Evolutionary conservation across 2,329 filamentous ascomycete genomes (phyloP).

Genomic region (Aspergillus fructus): DNA sequence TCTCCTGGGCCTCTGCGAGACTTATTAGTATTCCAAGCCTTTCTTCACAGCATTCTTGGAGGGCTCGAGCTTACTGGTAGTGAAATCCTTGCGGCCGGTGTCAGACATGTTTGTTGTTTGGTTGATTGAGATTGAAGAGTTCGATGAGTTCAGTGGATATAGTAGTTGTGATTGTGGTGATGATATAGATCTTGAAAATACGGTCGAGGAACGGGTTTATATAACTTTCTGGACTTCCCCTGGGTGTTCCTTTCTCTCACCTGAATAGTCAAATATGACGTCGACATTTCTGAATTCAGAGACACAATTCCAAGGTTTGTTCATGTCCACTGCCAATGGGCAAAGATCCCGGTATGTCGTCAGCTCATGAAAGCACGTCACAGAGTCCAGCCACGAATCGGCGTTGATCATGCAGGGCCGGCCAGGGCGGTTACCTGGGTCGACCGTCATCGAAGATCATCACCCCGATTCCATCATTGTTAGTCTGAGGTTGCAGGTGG

Average conservation of each 20-base stretch:
- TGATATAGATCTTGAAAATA: neutral
- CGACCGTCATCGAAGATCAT: neutral
- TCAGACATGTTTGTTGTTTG: constrained; percentile 57
- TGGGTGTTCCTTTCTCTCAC: neutral
- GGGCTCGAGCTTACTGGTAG: constrained; percentile 41
- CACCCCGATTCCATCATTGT: neutral
- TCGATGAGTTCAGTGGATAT: neutral
- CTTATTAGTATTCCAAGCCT: constrained; percentile 23
- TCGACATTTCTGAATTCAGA: constrained; percentile 5
- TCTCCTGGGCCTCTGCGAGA: constrained; percentile 53
- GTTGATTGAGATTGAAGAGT: constrained; percentile 7
- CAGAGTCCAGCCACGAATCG: constrained; percentile 1
- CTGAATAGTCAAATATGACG: constrained; percentile 19
- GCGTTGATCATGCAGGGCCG: neutral
- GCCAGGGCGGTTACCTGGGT: neutral
- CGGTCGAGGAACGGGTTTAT: constrained; percentile 18
- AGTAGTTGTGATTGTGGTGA: neutral
- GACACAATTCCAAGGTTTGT: neutral
- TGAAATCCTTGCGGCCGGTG: constrained; percentile 61
- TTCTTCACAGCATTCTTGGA: neutral
- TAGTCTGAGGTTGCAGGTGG: neutral
- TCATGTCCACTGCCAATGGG: neutral
- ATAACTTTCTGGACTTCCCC: constrained; percentile 14
- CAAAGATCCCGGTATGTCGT: neutral
- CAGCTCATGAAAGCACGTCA: constrained; percentile 5